These are phyloP conservation scores for Paecilomyces fulvus DNA, from an alignment of 2,329 filamentous ascomycete genomes.

Conservation along the genomic window DNA sequence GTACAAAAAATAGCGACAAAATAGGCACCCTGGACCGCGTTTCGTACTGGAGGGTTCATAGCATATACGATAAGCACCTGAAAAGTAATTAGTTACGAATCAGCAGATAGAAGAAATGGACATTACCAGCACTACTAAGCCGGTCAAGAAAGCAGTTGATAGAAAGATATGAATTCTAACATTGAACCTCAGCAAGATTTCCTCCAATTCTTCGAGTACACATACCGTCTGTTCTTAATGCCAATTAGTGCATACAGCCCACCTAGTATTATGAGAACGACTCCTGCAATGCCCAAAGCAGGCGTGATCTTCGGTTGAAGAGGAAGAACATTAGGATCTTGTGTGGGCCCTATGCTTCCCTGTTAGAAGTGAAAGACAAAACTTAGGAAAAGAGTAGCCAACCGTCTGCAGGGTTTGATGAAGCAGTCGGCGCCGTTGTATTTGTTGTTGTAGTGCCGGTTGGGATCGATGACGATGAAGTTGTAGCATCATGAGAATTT, in stretches of 20 bases:
- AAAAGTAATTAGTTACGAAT: slow-evolving; percentile 2
- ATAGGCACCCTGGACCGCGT: slow-evolving; percentile 76
- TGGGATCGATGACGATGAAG: not conserved
- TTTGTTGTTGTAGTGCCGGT: not conserved
- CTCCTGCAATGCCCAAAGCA: slow-evolving; percentile 68
- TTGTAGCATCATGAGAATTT: not conserved
- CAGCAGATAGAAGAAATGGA: not conserved
- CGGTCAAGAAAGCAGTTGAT: slow-evolving; percentile 64
- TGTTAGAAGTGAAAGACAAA: slow-evolving; percentile 1
- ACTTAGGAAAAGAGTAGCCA: not conserved
- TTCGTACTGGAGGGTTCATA: slow-evolving; percentile 66
- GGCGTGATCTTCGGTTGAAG: slow-evolving; percentile 69
- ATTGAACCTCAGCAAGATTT: slow-evolving; percentile 9
- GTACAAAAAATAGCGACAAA: slow-evolving; percentile 69
- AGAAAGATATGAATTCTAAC: slow-evolving; percentile 63
- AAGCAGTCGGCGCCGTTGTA: not conserved
- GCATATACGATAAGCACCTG: slow-evolving; percentile 75
- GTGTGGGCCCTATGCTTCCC: slow-evolving; percentile 12
- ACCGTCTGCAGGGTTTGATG: not conserved
- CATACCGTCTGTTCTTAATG: slow-evolving; percentile 64
- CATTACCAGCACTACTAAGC: slow-evolving; percentile 55
- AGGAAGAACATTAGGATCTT: slow-evolving; percentile 47
- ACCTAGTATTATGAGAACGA: slow-evolving; percentile 67
- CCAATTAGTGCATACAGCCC: slow-evolving; percentile 64
- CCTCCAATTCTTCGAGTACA: not conserved